Evolutionary conservation across 495 filamentous ascomycete species (phyloP), one percentile per base, ranked within the genome.

Genomic region (Penicillium waksmanii): DNA sequence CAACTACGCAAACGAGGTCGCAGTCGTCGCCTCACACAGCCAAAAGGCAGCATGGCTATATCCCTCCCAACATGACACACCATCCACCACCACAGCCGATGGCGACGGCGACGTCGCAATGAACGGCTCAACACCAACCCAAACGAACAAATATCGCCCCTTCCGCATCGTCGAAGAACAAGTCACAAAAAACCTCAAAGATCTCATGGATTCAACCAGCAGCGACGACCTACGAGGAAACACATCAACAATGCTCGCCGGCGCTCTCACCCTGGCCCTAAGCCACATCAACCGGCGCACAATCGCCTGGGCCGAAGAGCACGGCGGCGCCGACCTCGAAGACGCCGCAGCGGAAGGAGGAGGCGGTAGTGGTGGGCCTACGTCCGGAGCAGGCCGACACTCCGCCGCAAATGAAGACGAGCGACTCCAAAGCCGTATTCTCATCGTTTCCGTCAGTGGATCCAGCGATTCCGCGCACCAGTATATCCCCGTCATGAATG

Each of bases 401-500:
- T 27, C 79, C 31, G 77, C 81, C 8, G 61, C 63, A 2, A 65
- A 72, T 34, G 66, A 62, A 17, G 58, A 65, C 25, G 70, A 82
- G 55, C 73, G 81, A 46, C 73, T 96, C 10, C 85, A 90, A 66
- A 86, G 89, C n/a, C 89, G 96, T 42, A 96, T 98, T 66, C 76
- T 98, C 58, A 92, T 98, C 63, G 72, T 98, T 53, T 85, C 92
- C 11, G 75, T 96, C 40, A 92, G 88, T 49, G 91, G 93, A 33
- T 92, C 90, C 23, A 89, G 89, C 60, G 89, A 91, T 74, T 82
- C 92, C 5, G 87, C 94, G 0, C 84, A 88, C 33, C 93, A 97
- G 71, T 98, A 98, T 77, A 97, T 98, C 56, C 90, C 94, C 2
- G 89, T 97, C 49, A 98, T 98, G 93, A 98, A 98, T 77, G 83